A percentile compares a stretch with the other conserved stretches of the same genome.
These are phyloP conservation scores for Rhynchosporium graminicola DNA, from an alignment of 2,329 filamentous ascomycete genomes.

Conservation along the genomic window DNA sequence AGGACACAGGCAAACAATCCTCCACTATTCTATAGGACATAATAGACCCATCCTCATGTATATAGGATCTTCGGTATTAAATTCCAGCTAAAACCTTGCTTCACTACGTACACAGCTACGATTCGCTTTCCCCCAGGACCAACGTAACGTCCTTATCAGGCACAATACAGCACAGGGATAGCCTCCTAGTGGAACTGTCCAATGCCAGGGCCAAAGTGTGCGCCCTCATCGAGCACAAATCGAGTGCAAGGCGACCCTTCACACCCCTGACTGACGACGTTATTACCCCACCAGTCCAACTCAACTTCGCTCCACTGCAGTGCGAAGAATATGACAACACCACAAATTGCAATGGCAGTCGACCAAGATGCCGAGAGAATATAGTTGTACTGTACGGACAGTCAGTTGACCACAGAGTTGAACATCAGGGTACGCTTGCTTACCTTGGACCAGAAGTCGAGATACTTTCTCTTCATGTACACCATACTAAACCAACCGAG, in stretches of 20 bases:
- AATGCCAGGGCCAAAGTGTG: conserved; percentile 39
- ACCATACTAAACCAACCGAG: conserved; percentile 52
- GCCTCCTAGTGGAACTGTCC: conserved; percentile 11
- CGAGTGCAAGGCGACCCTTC: conserved; percentile 46
- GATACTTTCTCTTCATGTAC: conserved; percentile 48
- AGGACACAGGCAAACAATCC: too few species aligned
- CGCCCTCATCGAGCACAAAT: conserved; percentile 39
- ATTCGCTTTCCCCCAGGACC: too few species aligned
- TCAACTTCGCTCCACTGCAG: conserved; percentile 48
- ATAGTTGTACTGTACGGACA: conserved; percentile 49
- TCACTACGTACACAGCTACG: too few species aligned
- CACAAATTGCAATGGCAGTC: conserved; percentile 52
- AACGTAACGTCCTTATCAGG: too few species aligned
- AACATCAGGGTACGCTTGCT: background rate
- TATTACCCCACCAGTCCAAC: conserved; percentile 43
- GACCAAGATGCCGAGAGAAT: conserved; percentile 54
- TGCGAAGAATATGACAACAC: conserved; percentile 55
- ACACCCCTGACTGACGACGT: conserved; percentile 17
- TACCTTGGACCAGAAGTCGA: conserved; percentile 50
- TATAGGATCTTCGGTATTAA: too few species aligned
- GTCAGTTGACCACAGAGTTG: background rate
- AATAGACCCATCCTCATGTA: too few species aligned
- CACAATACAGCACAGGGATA: too few species aligned
- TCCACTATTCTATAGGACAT: too few species aligned
- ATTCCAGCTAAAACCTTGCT: too few species aligned